phyloP scores from a whole-genome alignment of 345 rosid genomes.

The Lepidium didymum region DNA sequence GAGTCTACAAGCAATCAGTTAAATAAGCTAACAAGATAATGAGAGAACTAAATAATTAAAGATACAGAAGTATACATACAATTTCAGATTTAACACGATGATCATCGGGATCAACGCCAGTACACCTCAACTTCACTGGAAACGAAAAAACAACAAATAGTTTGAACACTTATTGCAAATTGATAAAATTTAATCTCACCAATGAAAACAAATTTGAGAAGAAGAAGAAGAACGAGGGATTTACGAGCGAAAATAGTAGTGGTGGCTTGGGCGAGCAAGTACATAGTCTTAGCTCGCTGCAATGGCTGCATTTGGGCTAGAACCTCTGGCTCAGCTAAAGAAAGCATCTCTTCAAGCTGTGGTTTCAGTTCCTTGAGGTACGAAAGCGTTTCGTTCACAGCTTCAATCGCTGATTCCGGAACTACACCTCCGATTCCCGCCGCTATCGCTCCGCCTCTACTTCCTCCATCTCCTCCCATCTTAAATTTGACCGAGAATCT shows the following conservation, averaged over 20 bases:
- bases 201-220: not conserved
- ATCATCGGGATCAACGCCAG: constrained; percentile 67
- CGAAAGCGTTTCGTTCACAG: constrained; percentile 50
- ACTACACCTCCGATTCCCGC: constrained; percentile 22
- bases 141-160: not conserved
- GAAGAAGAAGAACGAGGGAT: not conserved
- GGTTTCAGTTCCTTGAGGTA: constrained; percentile 40
- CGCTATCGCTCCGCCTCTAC: constrained; percentile 10
- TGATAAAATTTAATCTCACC: not conserved
- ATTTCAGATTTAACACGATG: constrained; percentile 88
- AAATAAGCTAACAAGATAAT: constrained; percentile 4
- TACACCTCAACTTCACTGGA: constrained; percentile 81
- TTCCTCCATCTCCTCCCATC: constrained; percentile 36
- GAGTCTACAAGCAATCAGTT: constrained; percentile 7
- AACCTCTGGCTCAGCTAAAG: constrained; percentile 52
- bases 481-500: not conserved
- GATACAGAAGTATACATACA: constrained; percentile 35
- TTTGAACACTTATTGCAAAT: not conserved
- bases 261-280: constrained; percentile 64
- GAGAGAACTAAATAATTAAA: constrained; percentile 1
- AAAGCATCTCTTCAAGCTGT: constrained; percentile 49
- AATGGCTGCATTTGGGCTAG: constrained; percentile 64
- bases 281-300: constrained; percentile 57
- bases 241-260: constrained; percentile 57
- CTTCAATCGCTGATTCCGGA: constrained; percentile 57